These are phyloP conservation scores for Chiua virens DNA, from an alignment of 768 basidiomycete species.

Conservation along the genomic window DNA sequence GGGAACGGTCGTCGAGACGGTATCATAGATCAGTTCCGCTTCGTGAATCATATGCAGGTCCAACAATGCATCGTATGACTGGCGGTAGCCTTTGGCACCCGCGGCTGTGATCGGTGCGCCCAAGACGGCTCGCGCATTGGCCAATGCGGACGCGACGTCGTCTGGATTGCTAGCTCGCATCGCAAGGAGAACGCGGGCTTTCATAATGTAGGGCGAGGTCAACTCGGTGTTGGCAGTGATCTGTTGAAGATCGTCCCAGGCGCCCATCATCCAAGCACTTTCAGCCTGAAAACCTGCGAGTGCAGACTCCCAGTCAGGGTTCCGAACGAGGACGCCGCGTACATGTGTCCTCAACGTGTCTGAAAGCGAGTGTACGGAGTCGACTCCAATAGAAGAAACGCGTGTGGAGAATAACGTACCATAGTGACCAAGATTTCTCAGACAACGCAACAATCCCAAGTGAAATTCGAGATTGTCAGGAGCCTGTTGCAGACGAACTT, in stretches of 20 bases:
- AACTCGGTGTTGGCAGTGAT: slow-evolving; percentile 52
- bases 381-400: slow-evolving; percentile 3
- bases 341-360: slow-evolving; percentile 96
- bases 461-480: slow-evolving; percentile 90
- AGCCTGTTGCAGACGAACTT: slow-evolving; percentile 85
- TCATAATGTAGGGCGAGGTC: slow-evolving; percentile 61
- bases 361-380: slow-evolving; percentile 27
- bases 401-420: slow-evolving; percentile 53
- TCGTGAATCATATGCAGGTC: slow-evolving; percentile 87
- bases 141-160: slow-evolving; percentile 50
- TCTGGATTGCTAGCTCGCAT: slow-evolving; percentile 58
- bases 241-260: slow-evolving; percentile 80
- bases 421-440: slow-evolving; percentile 95
- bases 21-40: slow-evolving; percentile 63
- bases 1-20: slow-evolving; percentile 39
- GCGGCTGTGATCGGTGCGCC: slow-evolving; percentile 83
- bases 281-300: slow-evolving; percentile 87
- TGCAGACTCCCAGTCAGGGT: slow-evolving; percentile 78
- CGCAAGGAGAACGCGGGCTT: slow-evolving; percentile 79
- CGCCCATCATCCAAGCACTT: slow-evolving; percentile 94
- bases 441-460: slow-evolving; percentile 84
- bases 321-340: slow-evolving; percentile 79
- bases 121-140: slow-evolving; percentile 66
- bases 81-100: slow-evolving; percentile 76
- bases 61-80: slow-evolving; percentile 83